Evolutionary conservation across 345 rosid species (phyloP), one percentile per base, ranked within the genome.

Genomic region (Bretschneidera sinensis): DNA sequence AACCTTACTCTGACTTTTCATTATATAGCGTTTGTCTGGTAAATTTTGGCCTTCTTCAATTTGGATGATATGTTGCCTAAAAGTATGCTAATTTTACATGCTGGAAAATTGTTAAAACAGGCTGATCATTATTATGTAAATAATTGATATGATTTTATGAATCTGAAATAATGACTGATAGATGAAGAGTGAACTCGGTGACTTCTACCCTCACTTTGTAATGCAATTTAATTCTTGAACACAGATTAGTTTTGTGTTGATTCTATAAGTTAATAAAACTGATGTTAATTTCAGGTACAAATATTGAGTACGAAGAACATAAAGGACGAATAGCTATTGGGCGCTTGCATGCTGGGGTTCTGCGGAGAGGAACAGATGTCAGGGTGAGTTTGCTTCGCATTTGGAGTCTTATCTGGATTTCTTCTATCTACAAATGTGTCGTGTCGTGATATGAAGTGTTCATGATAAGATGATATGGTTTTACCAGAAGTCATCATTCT

Each of bases 321-420:
- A 92, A 92, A 83, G 97, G 98, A 64, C 86, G 99, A 17, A 85
- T 94, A 73, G 99, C 92, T 62, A 94, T 94, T 66, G 99, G 97
- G 24, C 85, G 97, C 66, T 74, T 94, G 80, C 99, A 89, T 74
- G 96, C 97, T 43, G 97, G 99, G 62, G 70, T 68, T 63, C 71
- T 94, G 71, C 80, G 43, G 65, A 90, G 71, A 77, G 99, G 96
- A 77, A 84, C 82, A 87, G 99, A 94, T 45, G 95, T 94, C 75
- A 81, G 75, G 87, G 99, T 89, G 75, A 71, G 81, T 59, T 58
- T 57, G 9, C 68, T 65, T 63, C 51, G 47, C 61, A 55, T 66
- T 54, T 14, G 24, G 20, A 60, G 20, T 59, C 67, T 63, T 55
- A n/a, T 55, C 24, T 21, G 24, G 21, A 55, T 24, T 21, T 66